Conservation (phyloP, 805 yeast species). For the Kluyveromyces starmeri region DNA sequence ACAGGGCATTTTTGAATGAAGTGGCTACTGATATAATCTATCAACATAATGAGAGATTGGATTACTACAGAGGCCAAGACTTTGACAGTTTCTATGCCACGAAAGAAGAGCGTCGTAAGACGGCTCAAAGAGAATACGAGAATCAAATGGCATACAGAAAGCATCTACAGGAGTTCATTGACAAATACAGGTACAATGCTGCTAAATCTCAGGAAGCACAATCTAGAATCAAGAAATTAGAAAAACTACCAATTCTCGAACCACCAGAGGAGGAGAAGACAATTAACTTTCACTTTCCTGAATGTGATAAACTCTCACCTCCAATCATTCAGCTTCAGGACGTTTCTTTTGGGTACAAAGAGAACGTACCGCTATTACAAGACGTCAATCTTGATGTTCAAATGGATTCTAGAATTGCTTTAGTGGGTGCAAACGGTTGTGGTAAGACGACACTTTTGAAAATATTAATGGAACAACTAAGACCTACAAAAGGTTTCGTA, state of each 20-base stretch:
- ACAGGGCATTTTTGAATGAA: slow-evolving; percentile 92
- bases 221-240: slow-evolving; percentile 93
- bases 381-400: slow-evolving; percentile 86
- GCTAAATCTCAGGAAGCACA: slow-evolving; percentile 97
- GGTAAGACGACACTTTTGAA: slow-evolving; percentile 96
- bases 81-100: slow-evolving; percentile 90
- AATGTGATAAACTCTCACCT: slow-evolving; percentile 86
- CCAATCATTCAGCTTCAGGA: slow-evolving; percentile 85
- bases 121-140: slow-evolving; percentile 89
- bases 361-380: slow-evolving; percentile 52
- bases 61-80: slow-evolving; percentile 89
- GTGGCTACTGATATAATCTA: slow-evolving; percentile 97
- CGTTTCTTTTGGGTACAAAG: slow-evolving; percentile 78
- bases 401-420: slow-evolving; percentile 89
- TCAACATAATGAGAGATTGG: slow-evolving; percentile 95
- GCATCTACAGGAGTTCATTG: slow-evolving; percentile 91
- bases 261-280: slow-evolving; percentile 89
- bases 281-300: slow-evolving; percentile 85
- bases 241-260: slow-evolving; percentile 85
- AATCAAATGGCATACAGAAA: slow-evolving; percentile 93
- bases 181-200: slow-evolving; percentile 94
- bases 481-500: slow-evolving; percentile 71
- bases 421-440: slow-evolving; percentile 98
- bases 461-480: slow-evolving; percentile 66
- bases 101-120: slow-evolving; percentile 90